These are phyloP conservation scores for Lasiosphaeria miniovina DNA, from an alignment of 495 filamentous ascomycete species.

Conservation along the genomic window DNA sequence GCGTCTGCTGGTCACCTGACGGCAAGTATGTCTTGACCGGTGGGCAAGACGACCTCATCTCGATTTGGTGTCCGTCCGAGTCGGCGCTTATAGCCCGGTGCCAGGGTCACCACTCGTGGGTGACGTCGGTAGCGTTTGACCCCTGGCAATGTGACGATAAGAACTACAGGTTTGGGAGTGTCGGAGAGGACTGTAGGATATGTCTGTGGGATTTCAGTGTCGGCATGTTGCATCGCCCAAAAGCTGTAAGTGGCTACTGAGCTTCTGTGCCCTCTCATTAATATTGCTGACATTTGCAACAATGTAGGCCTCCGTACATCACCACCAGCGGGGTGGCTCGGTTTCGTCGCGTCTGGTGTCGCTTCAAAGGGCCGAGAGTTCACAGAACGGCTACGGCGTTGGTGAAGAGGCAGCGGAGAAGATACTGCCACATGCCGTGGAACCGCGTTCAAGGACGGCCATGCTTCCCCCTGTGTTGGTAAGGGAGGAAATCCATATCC, in stretches of 20 bases:
- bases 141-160: constrained; percentile 93
- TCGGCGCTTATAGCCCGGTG: constrained; percentile 83
- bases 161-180: constrained; percentile 92
- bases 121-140: constrained; percentile 89
- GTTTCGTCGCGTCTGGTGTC: constrained; percentile 53
- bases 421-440: constrained; percentile 70
- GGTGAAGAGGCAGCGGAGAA: constrained; percentile 42
- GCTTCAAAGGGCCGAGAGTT: constrained; percentile 44
- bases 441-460: constrained; percentile 73
- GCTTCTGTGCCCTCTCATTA: not conserved
- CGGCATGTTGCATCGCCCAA: constrained; percentile 89
- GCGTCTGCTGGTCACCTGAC: constrained; percentile 96
- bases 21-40: constrained; percentile 94
- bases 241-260: constrained; percentile 50
- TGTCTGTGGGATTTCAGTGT: constrained; percentile 97
- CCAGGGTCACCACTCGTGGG: constrained; percentile 91
- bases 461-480: constrained; percentile 93
- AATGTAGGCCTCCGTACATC: constrained; percentile 41
- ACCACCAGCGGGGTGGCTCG: constrained; percentile 57
- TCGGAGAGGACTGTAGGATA: constrained; percentile 87
- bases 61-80: constrained; percentile 88
- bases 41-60: constrained; percentile 91
- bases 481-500: constrained; percentile 25
- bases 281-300: constrained; percentile 11
- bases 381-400: constrained; percentile 46